Evolutionary conservation across 306 rosid species (phyloP), one percentile per base, ranked within the genome.

Genomic region (Cucumis melo): DNA sequence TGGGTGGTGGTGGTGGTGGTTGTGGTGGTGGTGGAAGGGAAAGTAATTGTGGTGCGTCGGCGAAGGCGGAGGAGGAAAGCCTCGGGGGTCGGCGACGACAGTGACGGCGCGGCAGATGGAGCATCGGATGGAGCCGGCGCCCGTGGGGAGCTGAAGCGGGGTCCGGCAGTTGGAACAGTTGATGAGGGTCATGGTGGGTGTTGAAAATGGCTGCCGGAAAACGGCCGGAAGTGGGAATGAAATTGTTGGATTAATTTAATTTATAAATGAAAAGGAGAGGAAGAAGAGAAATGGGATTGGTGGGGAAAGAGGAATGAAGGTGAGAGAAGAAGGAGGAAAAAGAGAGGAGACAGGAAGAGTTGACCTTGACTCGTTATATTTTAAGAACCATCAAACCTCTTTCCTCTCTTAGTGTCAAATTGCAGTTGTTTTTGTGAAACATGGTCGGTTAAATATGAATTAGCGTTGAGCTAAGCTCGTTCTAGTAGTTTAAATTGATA

Each of bases 121-220:
- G 76, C 90, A 87, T 71, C 85, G 82, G 64, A 87, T 51, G 36
- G 78, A 58, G 9, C 1, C 38, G 39, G 90, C 87, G 14, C 81
- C 88, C 0, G 71, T 21, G 7, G 88, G 90, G 14, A 87, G 82
- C 82, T 82, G 88, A 20, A 87, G 80, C 14, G 83, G 76, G 15
- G 81, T 81, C 14, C 27, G 75, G 79, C 90, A 87, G 79, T 54
- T 10, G 53, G 90, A 84, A 72, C 90, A 87, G 71, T 87, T 63
- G 1, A 87, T 82, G 0, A 82, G 80, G 59, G 79, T 29, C 71
- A 59, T 23, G 12, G 10, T 58, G 74, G 74, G 2, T 8, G 53
- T 67, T 62, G 68, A 62, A 62, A 62, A 0, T 3, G 8, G 17
- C 56, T 51, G 53, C 53, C 53, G 2, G 17, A 59, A 59, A 59